Conservation (phyloP, 2,329 filamentous ascomycete species). For the Aspergillus flavus region DNA sequence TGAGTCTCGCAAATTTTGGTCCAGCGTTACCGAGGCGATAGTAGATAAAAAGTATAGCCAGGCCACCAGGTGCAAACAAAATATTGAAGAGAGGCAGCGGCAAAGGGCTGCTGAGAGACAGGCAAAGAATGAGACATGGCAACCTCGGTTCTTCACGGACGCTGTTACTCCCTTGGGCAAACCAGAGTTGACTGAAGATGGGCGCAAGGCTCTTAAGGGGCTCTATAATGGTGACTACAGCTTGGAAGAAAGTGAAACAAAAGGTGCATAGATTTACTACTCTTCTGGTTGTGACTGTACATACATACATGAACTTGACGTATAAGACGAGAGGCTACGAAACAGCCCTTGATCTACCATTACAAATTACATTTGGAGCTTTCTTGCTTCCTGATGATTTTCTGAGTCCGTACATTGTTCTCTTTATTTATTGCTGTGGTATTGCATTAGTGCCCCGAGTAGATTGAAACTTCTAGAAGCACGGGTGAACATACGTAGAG, state of each 20-base stretch:
- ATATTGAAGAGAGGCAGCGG: slow-evolving; percentile 87
- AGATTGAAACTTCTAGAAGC: neutral
- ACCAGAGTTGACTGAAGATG: slow-evolving; percentile 65
- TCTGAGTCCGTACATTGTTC: neutral
- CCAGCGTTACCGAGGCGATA: slow-evolving; percentile 84
- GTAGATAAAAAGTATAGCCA: slow-evolving; percentile 76
- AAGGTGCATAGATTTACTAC: slow-evolving; percentile 33
- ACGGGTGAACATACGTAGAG: neutral
- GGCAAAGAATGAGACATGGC: slow-evolving; percentile 68
- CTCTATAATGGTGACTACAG: slow-evolving; percentile 56
- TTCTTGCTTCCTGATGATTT: neutral
- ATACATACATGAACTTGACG: slow-evolving; percentile 18
- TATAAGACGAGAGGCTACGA: slow-evolving; percentile 27
- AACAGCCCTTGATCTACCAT: neutral
- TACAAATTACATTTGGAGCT: neutral
- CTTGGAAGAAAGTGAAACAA: slow-evolving; percentile 45
- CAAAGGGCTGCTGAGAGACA: slow-evolving; percentile 81
- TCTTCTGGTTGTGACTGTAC: slow-evolving; percentile 3
- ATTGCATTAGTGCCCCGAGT: neutral
- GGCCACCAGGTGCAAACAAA: slow-evolving; percentile 84
- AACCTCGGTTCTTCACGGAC: slow-evolving; percentile 82
- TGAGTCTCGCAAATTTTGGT: slow-evolving; percentile 88
- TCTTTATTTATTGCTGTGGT: neutral
- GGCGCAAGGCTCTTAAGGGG: slow-evolving; percentile 58
- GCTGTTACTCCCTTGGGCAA: slow-evolving; percentile 62